Evolutionary conservation across 1,284 basidiomycete species (phyloP), one percentile per base, ranked within the genome.

Genomic region (Cutaneotrichosporon spelunceum): DNA sequence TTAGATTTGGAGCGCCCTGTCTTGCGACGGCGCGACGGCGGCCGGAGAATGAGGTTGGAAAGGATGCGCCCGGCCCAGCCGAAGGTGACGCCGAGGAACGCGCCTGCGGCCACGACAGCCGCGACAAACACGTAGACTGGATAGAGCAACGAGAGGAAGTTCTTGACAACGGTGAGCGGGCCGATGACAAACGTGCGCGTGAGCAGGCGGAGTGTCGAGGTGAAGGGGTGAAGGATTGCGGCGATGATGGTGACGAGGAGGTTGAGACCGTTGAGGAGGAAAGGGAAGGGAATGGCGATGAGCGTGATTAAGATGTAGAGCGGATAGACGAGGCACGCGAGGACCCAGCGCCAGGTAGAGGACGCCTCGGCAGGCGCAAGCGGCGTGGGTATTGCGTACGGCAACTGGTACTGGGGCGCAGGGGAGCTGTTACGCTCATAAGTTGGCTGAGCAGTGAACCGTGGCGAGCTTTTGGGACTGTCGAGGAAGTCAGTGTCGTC

Each of bases 51-150:
- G 9, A 62, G 26, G 48, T 67, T 67, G 50, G 74, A 42, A 19
- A 64, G 36, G 9, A 67, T 36, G 30, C 61, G 68, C 9, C 75
- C 73, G 8, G 68, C 47, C 71, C 70, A 78, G 16, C 73, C 75
- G 16, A 70, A 67, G 1, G 66, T 61, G 14, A 74, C 50, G 13
- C 76, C 76, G 42, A 78, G 61, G 11, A 72, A 64, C 33, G 67
- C 68, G 4, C 76, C 76, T 2, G 75, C 65, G 10, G 70, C 71
- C 0, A 76, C 60, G 5, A 76, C 68, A 14, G 70, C 70, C n/a
- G 71, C 76, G 14, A 75, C 68, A 56, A 78, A 75, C 2, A 76
- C 66, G 52, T 69, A 69, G 5, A 75, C 56, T 13, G 76, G 76
- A 61, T 75, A 78, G 36, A 76, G 66, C 0, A 65, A 63, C n/a